Evolutionary conservation across 192 early-diverging fungal genomes (phyloP), one percentile per base, ranked within the genome.

Genomic region (Gonapodya prolifera): DNA sequence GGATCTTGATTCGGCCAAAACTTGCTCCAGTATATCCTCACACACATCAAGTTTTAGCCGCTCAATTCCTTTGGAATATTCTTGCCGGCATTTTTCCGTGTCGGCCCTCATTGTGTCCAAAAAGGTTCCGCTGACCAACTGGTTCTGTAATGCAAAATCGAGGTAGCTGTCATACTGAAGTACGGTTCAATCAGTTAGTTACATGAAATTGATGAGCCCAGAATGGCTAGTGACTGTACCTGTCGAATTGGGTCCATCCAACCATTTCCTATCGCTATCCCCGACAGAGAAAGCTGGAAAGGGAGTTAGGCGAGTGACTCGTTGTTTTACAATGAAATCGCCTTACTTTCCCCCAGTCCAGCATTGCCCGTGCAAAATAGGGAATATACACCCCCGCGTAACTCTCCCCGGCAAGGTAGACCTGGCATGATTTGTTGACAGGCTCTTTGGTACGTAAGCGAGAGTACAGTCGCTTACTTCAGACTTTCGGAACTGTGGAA

Each of bases 361-460:
- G 28, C 2, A 83, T 76, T 0, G 82, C 78, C 1, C 71, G 45
- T 16, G 83, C 82, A 75, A 87, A 83, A 45, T 90, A 90, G 13
- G 89, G 89, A 69, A 90, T 90, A 79, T 87, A 90, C 0, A 84
- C 87, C 0, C 89, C 89, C 0, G 89, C 89, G 78, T 78, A 90
- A 73, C 89, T 90, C 75, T 90, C 89, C 45, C 89, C 89, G 69
- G 87, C 85, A 34, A 90, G 61, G 79, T 90, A 90, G 2, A 90
- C 30, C 89, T 90, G 75, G 35, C 77, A 79, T 32, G 0, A 70
- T n/a, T 32, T 23, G 33, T 77, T 61, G 31, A 31, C 28, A 69
- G 2, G n/a, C 32, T 28, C 33, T 35, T n/a, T 29, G 76, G 71
- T 16, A 35, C 29, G 1, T 16, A 2, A 34, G 1, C n/a, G 29